These are phyloP conservation scores for Taxillus chinensis DNA, from an alignment of 164 flowering plant species.

Conservation along the genomic window DNA sequence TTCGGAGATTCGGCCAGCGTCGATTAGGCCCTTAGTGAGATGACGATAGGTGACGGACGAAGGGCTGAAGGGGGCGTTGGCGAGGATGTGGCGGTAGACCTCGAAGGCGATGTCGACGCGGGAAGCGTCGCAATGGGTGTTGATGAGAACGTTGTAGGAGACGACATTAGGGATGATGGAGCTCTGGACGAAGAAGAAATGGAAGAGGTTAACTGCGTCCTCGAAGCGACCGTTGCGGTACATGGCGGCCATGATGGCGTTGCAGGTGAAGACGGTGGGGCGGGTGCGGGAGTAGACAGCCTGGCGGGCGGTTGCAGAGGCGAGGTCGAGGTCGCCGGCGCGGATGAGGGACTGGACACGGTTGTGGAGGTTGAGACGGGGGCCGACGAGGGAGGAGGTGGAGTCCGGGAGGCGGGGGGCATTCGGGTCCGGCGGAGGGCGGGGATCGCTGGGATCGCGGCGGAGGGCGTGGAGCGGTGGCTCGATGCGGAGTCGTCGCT, in stretches of 20 bases:
- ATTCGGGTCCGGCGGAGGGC: conserved; percentile 42
- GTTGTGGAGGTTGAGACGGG: conserved; percentile 73
- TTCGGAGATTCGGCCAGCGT: conserved; percentile 44
- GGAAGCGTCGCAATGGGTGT: conserved; percentile 51
- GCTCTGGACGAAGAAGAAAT: conserved; percentile 46
- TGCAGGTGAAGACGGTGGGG: conserved; percentile 86
- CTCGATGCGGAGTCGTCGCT: conserved; percentile 69
- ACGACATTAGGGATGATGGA: conserved; percentile 67
- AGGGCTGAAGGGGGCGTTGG: conserved; percentile 63
- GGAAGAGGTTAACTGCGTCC: conserved; percentile 58
- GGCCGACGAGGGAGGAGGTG: conserved; percentile 63
- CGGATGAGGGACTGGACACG: conserved; percentile 72
- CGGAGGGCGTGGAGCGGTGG: conserved; percentile 77
- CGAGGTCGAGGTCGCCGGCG: conserved; percentile 57
- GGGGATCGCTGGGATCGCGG: conserved; percentile 32
- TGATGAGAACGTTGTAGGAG: conserved; percentile 57
- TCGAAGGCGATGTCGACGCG: conserved; percentile 43
- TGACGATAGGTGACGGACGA: conserved; percentile 57
- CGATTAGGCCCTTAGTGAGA: conserved; percentile 64
- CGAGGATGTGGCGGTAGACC: conserved; percentile 40
- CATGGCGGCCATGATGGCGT: conserved; percentile 74
- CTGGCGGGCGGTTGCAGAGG: conserved; percentile 51
- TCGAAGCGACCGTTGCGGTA: conserved; percentile 42
- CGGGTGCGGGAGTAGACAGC: conserved; percentile 56
- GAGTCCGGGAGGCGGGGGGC: conserved; percentile 71